Evolutionary conservation across 1,284 basidiomycete species (phyloP).

Genomic region (Peniophora sp.): DNA sequence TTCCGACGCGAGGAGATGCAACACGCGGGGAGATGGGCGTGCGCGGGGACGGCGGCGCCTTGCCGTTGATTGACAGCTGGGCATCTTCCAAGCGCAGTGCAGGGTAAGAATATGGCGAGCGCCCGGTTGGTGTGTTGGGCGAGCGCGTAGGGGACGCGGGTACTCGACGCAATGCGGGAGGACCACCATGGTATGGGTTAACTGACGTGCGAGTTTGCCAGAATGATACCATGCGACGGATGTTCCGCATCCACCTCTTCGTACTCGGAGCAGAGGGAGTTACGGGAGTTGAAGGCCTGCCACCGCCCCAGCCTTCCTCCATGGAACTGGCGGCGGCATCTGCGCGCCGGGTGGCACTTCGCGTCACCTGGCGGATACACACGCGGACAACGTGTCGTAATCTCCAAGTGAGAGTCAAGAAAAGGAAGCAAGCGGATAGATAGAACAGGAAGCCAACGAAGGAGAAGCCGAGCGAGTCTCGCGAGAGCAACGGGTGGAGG

Average conservation of each 20-base stretch:
- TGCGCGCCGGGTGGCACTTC: conserved; percentile 28
- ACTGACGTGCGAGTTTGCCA: neutral
- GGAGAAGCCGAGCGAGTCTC: conserved; percentile 62
- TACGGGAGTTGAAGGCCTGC: neutral
- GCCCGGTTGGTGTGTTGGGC: neutral
- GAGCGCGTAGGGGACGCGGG: neutral
- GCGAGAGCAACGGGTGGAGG: conserved; percentile 49
- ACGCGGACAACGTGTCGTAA: conserved; percentile 46
- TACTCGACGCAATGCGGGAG: neutral
- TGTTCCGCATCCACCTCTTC: neutral
- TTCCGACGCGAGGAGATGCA: neutral
- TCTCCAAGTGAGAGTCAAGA: conserved; percentile 40
- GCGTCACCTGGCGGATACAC: conserved; percentile 38
- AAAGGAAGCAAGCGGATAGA: conserved; percentile 29
- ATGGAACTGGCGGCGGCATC: conserved; percentile 35
- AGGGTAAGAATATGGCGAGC: neutral
- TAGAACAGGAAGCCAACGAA: conserved; percentile 53
- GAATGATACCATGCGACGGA: neutral
- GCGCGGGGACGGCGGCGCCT: neutral
- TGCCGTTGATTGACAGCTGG: neutral
- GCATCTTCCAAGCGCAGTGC: neutral
- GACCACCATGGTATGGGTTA: neutral
- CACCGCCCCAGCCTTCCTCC: conserved; percentile 44
- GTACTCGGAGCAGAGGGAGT: neutral
- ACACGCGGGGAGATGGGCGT: neutral